Conservation (phyloP, 1,284 basidiomycete genomes). For the Rhodotorula sp. region DNA sequence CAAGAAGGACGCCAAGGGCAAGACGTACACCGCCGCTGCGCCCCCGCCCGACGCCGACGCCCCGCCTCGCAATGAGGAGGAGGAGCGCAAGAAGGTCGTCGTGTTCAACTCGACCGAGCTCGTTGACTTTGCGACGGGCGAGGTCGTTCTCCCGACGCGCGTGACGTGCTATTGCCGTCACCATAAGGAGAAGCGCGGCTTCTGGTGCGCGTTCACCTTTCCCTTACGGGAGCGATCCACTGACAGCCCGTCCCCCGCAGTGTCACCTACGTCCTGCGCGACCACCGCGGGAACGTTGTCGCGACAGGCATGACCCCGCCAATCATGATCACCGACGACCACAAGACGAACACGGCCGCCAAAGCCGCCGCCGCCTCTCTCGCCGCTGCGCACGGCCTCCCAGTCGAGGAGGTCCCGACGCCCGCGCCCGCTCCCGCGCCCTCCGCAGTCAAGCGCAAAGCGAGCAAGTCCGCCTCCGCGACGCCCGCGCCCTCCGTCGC, state of each 20-base stretch:
- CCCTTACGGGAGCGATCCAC: background rate
- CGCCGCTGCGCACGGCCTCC: background rate
- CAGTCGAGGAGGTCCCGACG: background rate
- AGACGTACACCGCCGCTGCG: constrained; percentile 34
- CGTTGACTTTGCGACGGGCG: constrained; percentile 84
- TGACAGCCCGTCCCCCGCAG: constrained; percentile 51
- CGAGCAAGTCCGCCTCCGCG: background rate
- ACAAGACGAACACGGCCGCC: constrained; percentile 72
- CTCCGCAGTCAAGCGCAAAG: constrained; percentile 4
- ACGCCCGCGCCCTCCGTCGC: background rate
- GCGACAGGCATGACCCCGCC: constrained; percentile 83
- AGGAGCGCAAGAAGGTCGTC: constrained; percentile 66
- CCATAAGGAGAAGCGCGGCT: constrained; percentile 95
- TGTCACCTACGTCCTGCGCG: constrained; percentile 85
- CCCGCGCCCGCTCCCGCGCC: background rate
- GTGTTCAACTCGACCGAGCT: constrained; percentile 95
- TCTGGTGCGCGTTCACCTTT: constrained; percentile 56
- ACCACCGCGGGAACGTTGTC: constrained; percentile 75
- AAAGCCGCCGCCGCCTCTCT: constrained; percentile 15
- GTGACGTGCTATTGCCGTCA: constrained; percentile 99
- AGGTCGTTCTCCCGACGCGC: constrained; percentile 83
- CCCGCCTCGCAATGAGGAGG: constrained; percentile 47
- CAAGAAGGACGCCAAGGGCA: constrained; percentile 66
- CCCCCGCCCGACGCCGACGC: constrained; percentile 18
- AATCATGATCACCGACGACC: constrained; percentile 99